phyloP scores from a whole-genome alignment of 257 asterid species.

The Petrea volubilis region DNA sequence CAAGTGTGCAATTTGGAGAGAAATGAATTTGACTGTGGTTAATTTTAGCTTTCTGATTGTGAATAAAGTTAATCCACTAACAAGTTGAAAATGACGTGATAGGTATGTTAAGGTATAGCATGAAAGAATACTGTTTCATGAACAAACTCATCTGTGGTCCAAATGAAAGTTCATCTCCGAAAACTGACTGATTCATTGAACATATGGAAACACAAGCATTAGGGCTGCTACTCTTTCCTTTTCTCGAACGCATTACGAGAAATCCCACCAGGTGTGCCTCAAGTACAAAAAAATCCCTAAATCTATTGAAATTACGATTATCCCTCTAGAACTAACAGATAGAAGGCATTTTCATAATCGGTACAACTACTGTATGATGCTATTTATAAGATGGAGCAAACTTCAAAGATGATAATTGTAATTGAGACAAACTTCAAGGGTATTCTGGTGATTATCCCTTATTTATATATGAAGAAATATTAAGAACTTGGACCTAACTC shows the following conservation, averaged over 20 bases:
- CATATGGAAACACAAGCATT: background rate
- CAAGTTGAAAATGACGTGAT: slow-evolving; percentile 3
- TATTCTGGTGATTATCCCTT: too few relatives aligned
- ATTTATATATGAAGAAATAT: too few relatives aligned
- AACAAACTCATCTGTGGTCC: slow-evolving; percentile 18
- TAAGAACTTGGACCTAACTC: too few relatives aligned
- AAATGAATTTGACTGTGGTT: background rate
- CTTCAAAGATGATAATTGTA: too few relatives aligned
- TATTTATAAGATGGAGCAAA: too few relatives aligned
- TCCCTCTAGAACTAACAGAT: too few relatives aligned
- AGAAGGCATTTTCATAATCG: too few relatives aligned
- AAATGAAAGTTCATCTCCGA: background rate
- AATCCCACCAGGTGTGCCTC: too few relatives aligned
- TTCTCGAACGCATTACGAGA: background rate
- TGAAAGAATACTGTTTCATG: background rate
- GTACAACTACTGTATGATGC: too few relatives aligned
- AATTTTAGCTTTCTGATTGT: slow-evolving; percentile 1
- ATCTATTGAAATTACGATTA: too few relatives aligned
- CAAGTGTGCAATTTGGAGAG: background rate
- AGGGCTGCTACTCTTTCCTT: background rate
- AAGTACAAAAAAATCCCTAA: too few relatives aligned
- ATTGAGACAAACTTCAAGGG: too few relatives aligned
- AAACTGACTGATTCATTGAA: background rate
- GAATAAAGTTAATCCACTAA: slow-evolving; percentile 4
- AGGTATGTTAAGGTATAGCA: slow-evolving; percentile 9